Base-by-base conservation (phyloP, 306 rosid genomes). In the Dicorynia guianensis region DNA sequence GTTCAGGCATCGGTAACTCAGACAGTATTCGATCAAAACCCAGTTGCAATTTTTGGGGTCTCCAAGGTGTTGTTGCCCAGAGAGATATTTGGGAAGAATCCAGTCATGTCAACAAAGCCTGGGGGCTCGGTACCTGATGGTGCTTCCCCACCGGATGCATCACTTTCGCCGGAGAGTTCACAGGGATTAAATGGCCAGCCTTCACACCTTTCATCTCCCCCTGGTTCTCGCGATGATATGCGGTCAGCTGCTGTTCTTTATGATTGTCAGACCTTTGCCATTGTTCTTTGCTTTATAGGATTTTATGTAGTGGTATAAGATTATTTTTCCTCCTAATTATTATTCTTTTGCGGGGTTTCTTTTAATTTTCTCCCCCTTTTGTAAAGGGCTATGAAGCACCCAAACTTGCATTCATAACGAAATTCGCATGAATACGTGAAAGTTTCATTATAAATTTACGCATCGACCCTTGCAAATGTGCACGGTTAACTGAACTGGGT, bases 21-120 rank as follows among this genome's bases (percentile, higher is more conserved):
- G 86, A 96, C 99, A 0, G 98, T 96, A 12, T 88, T 89, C 17
- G 99, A 90, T 80, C 96, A 96, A 76, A 96, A 96, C 1, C 99
- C 99, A 0, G 93, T 96, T 0, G 93, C 96, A 0, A 96, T 96
- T 79, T 96, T 96, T 14, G 99, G 99, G 17, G 90, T 96, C 15
- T 93, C 98, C 1, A 79, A 78, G 77, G 99, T 96, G 30, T 71
- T 96, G n/a, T 74, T 96, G 73, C 98, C 99, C 0, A 81, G 81
- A 74, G 99, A 93, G 84, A 81, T 90, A 43, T 96, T 93, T 12
- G 98, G 97, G 54, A 85, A 76, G 68, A 81, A 67, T 49, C 91
- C 96, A 0, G 53, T 65, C 8, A 39, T 49, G 19, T 14, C 85
- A 15, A 7, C 87, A 14, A 87, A 74, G 71, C 89, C 96, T 0